phyloP scores from a whole-genome alignment of 495 filamentous ascomycete species.

The Penicillium macrosclerotiorum region DNA sequence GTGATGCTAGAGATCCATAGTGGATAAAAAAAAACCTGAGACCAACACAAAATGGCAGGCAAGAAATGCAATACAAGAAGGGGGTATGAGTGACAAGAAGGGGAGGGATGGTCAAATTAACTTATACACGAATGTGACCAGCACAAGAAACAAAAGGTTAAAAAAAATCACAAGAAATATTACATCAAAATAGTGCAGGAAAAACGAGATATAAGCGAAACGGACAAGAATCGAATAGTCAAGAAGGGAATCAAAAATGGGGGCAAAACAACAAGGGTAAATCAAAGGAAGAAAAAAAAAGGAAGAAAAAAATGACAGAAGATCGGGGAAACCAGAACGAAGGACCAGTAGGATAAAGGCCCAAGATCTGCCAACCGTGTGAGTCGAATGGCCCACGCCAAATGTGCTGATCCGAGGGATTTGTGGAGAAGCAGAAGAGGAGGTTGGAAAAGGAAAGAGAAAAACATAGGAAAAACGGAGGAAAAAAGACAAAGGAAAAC shows the following conservation, averaged over 20 bases:
- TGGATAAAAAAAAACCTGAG: slow-evolving; percentile 18
- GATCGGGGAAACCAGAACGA: not conserved
- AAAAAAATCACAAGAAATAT: slow-evolving; percentile 17
- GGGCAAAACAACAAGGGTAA: slow-evolving; percentile 9
- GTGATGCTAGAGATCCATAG: slow-evolving; percentile 21
- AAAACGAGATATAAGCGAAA: slow-evolving; percentile 17
- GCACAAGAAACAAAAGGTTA: slow-evolving; percentile 20
- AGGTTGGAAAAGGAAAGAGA: slow-evolving; percentile 11
- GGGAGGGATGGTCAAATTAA: slow-evolving; percentile 25
- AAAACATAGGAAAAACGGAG: slow-evolving; percentile 18
- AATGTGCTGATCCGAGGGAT: slow-evolving; percentile 9
- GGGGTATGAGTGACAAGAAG: slow-evolving; percentile 26
- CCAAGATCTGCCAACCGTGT: not conserved
- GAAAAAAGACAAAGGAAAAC: slow-evolving; percentile 25
- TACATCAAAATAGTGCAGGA: slow-evolving; percentile 27
- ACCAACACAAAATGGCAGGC: slow-evolving; percentile 27
- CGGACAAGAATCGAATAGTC: slow-evolving; percentile 3
- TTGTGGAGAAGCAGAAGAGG: slow-evolving; percentile 8
- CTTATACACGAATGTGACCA: slow-evolving; percentile 38
- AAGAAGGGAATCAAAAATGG: slow-evolving; percentile 3
- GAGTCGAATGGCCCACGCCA: slow-evolving; percentile 6
- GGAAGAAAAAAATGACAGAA: slow-evolving; percentile 10
- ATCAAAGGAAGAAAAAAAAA: slow-evolving; percentile 6
- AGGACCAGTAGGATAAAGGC: not conserved
- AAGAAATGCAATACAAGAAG: slow-evolving; percentile 32